These are phyloP conservation scores for Cladorrhinum samala DNA, from an alignment of 495 filamentous ascomycete species.

Conservation along the genomic window DNA sequence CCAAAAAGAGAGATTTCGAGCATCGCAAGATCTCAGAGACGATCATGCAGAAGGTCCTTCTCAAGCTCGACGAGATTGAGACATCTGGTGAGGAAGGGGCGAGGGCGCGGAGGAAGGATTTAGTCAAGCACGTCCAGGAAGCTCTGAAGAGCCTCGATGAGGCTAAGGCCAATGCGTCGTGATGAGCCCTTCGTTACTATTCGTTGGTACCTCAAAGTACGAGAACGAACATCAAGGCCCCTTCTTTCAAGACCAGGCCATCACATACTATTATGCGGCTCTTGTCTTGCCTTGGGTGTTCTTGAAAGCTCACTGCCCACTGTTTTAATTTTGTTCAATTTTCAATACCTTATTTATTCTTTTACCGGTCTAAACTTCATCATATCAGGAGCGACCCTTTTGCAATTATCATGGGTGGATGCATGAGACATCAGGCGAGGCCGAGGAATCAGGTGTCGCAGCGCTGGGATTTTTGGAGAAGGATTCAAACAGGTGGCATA, in stretches of 20 bases:
- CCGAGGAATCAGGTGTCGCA: no score
- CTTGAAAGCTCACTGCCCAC: no score
- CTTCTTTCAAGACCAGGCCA: no score
- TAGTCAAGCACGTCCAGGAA: slow-evolving; percentile 70
- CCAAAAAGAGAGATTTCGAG: slow-evolving; percentile 65
- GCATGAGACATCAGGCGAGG: no score
- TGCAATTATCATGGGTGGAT: no score
- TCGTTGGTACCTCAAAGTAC: no score
- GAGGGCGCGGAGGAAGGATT: slow-evolving; percentile 60
- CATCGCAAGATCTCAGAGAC: slow-evolving; percentile 78
- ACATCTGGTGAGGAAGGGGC: slow-evolving; percentile 59
- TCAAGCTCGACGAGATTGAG: slow-evolving; percentile 84
- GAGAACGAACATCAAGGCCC: no score
- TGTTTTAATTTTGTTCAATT: not conserved
- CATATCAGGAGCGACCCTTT: no score
- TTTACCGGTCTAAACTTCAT: not conserved
- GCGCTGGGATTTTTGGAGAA: no score
- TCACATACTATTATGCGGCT: no score
- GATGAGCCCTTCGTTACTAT: not conserved
- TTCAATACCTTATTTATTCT: not conserved
- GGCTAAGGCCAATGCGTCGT: slow-evolving; percentile 7
- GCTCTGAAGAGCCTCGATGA: slow-evolving; percentile 59
- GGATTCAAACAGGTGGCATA: no score
- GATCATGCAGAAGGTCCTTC: slow-evolving; percentile 70
- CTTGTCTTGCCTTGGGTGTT: no score